phyloP scores from a whole-genome alignment of 495 filamentous ascomycete species.

The Arthonia radiata region DNA sequence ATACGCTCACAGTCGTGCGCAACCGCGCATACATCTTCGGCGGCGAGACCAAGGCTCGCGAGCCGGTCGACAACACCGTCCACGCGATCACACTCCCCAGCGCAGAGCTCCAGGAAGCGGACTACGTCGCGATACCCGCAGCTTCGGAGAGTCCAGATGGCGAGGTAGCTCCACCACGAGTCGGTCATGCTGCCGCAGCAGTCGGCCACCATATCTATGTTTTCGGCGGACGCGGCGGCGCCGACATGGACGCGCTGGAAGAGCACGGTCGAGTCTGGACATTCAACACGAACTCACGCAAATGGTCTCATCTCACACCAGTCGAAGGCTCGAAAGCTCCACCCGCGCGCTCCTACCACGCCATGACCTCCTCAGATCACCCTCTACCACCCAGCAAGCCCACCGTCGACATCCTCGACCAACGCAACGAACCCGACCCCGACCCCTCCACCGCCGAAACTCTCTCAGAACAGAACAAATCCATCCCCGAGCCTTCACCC shows the following conservation, averaged over 20 bases:
- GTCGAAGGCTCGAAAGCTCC: constrained; percentile 15
- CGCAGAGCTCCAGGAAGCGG: constrained; percentile 19
- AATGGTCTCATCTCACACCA: constrained; percentile 33
- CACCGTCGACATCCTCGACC: constrained; percentile 23
- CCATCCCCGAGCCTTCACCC: constrained; percentile 6
- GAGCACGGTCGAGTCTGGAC: constrained; percentile 43
- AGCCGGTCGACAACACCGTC: constrained; percentile 42
- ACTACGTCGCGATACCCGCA: constrained; percentile 30
- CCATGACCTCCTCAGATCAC: constrained; percentile 12
- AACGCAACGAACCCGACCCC: constrained; percentile 12
- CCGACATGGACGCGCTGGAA: constrained; percentile 22
- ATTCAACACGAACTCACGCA: constrained; percentile 29
- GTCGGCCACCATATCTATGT: constrained; percentile 36
- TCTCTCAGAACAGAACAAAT: constrained; percentile 11
- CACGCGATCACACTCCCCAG: constrained; percentile 37
- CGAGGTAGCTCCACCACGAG: constrained; percentile 22
- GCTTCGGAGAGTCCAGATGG: constrained; percentile 14
- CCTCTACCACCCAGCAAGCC: constrained; percentile 7
- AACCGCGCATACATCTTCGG: constrained; percentile 48
- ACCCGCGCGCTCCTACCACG: constrained; percentile 23
- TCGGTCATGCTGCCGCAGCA: constrained; percentile 31
- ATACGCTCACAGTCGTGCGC: constrained; percentile 39
- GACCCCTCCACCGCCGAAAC: constrained; percentile 3
- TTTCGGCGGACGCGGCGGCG: constrained; percentile 30
- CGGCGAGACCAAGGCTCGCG: constrained; percentile 24